These are phyloP conservation scores for Aspergillus carbonarius DNA, from an alignment of 2,329 filamentous ascomycete species.

Conservation along the genomic window DNA sequence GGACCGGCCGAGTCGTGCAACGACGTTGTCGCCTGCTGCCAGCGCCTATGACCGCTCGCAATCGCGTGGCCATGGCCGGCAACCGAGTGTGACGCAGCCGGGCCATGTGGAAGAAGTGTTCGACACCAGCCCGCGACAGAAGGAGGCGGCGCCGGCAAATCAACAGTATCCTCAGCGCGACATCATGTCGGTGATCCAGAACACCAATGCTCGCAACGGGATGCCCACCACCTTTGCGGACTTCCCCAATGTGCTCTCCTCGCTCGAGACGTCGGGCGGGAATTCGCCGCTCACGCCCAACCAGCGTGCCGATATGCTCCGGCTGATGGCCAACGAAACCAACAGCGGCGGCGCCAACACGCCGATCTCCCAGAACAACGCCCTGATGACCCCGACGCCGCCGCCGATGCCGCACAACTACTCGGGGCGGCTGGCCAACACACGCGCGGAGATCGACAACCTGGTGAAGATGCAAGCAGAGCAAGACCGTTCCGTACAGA, in stretches of 20 bases:
- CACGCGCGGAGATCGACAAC: slow-evolving; percentile 72
- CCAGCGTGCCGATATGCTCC: slow-evolving; percentile 50
- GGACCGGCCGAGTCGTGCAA: slow-evolving; percentile 31
- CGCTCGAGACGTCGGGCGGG: slow-evolving; percentile 44
- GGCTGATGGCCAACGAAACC: slow-evolving; percentile 48
- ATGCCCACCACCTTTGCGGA: slow-evolving; percentile 40
- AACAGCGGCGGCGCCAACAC: slow-evolving; percentile 42
- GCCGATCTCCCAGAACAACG: slow-evolving; percentile 51
- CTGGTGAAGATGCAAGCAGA: slow-evolving; percentile 76
- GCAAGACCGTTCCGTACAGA: slow-evolving; percentile 73
- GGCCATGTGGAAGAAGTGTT: slow-evolving; percentile 48
- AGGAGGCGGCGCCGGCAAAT: slow-evolving; percentile 19
- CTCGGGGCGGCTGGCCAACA: slow-evolving; percentile 57
- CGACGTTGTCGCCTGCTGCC: slow-evolving; percentile 37
- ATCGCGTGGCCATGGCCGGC: slow-evolving; percentile 29
- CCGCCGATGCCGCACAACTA: slow-evolving; percentile 55
- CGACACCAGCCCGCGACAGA: slow-evolving; percentile 38
- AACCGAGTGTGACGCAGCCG: slow-evolving; percentile 30
- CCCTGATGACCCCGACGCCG: slow-evolving; percentile 55
- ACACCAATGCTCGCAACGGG: slow-evolving; percentile 45
- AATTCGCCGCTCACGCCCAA: slow-evolving; percentile 45
- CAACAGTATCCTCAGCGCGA: slow-evolving; percentile 40
- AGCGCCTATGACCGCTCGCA: slow-evolving; percentile 34
- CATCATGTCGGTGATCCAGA: slow-evolving; percentile 51
- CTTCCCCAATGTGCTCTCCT: slow-evolving; percentile 47